A percentile compares a stretch with the other conserved stretches of the same genome.
Conservation (phyloP, 2,329 filamentous ascomycete genomes). For the Gnomoniopsis sp. region DNA sequence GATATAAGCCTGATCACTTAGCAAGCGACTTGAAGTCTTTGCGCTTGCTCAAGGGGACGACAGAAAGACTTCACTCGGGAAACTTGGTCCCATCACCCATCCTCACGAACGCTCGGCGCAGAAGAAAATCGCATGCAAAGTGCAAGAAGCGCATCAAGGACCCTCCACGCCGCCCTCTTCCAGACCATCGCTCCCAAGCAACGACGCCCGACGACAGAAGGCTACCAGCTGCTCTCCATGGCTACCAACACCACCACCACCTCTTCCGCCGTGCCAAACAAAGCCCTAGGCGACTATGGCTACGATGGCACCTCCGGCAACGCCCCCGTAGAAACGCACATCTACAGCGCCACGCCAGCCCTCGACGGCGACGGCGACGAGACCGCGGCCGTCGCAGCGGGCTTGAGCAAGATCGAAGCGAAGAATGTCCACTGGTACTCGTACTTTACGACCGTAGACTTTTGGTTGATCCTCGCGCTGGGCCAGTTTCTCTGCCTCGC, state of each 20-base stretch:
- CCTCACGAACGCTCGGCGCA: not conserved
- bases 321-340: conserved; percentile 25
- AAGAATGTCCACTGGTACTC: conserved; percentile 59
- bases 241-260: conserved; percentile 6
- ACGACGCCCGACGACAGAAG: not conserved
- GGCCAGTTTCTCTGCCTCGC: conserved; percentile 85
- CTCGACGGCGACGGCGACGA: conserved; percentile 20
- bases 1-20: conserved; percentile 35
- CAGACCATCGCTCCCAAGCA: not conserved
- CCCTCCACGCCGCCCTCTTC: not conserved
- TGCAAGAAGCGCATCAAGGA: not conserved
- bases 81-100: not conserved
- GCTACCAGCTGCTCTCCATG: conserved; percentile 7
- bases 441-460: conserved; percentile 80
- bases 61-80: conserved; percentile 50
- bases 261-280: conserved; percentile 17
- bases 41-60: conserved; percentile 54
- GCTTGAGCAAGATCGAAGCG: conserved; percentile 53
- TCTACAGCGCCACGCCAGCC: conserved; percentile 18
- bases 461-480: conserved; percentile 78
- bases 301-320: conserved; percentile 20
- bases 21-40: conserved; percentile 67
- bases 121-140: not conserved
- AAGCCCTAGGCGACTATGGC: conserved; percentile 27
- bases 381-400: conserved; percentile 43